Evolutionary conservation across 176 grass and related monocot species (phyloP).

Genomic region (Oryza punctata): DNA sequence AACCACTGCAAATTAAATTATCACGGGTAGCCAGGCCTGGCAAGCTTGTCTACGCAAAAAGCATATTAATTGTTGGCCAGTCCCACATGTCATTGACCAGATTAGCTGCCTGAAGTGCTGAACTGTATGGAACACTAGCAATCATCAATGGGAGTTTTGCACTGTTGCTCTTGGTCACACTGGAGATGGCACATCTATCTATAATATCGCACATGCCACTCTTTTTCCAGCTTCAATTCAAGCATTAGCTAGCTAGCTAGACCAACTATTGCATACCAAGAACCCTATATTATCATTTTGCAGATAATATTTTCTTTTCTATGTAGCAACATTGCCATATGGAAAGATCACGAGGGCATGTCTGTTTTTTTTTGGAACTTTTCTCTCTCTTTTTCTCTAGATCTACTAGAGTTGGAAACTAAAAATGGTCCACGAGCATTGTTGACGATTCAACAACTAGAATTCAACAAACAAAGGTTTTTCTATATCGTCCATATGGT

Average conservation of each 20-base stretch:
- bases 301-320: neutral
- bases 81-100: neutral
- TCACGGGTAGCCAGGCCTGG: too few species aligned
- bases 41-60: neutral
- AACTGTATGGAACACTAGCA: neutral
- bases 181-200: neutral
- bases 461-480: neutral
- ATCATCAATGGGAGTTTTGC: neutral
- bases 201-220: neutral
- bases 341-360: neutral
- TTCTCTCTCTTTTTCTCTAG: neutral
- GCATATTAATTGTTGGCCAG: neutral
- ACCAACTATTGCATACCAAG: neutral
- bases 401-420: neutral
- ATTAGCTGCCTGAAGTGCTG: neutral
- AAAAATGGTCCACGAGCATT: neutral
- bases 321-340: neutral
- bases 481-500: neutral
- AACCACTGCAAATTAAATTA: neutral
- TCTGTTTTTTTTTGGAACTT: neutral
- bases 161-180: neutral
- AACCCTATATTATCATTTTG: neutral
- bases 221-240: slow-evolving; percentile 12
- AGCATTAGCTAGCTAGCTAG: neutral
- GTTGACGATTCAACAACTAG: neutral